Evolutionary conservation across 2,329 filamentous ascomycete species (phyloP), one percentile per base, ranked within the genome.

Genomic region (Pseudogymnoascus sp.): DNA sequence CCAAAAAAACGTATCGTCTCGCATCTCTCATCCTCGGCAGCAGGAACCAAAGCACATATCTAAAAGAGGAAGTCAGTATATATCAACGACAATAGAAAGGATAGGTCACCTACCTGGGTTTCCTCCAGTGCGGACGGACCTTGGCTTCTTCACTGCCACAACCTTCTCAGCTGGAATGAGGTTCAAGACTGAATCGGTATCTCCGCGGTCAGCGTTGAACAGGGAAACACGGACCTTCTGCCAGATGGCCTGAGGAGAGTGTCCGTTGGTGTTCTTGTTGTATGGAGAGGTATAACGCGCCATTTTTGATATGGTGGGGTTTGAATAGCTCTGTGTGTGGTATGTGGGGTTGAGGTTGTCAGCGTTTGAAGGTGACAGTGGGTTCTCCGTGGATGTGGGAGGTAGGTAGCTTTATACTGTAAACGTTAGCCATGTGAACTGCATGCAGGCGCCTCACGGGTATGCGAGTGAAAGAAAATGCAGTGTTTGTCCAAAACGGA

Each of bases 401-500:
- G 49, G 5, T 4, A 34, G 28, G 49, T 34, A 56, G 49, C 49
- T 56, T 56, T 56, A 56, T 56, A 56, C 49, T 56, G 4, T 56
- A 8, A 34, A 34, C 28, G 49, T 56, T 56, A 56, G 49, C 49
- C 49, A 56, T 56, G n/a, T 56, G 49, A 56, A 34, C 28, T 34
- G 49, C n/a, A 56, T 34, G 25, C 2, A 34, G 2, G n/a, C 34
- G 49, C 49, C 9, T 56, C n/a, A 34, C n/a, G 49, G 49, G 28
- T 34, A 34, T 31, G 49, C 49, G 49, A 12, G 28, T 18, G 49
- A 56, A 56, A 34, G 49, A 34, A 56, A 56, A 56, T 56, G 49
- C 49, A 56, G n/a, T 34, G 28, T 34, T 56, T 34, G n/a, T 56
- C 49, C 49, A 56, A 56, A 56, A 18, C 49, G 49, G 49, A 56